Percentiles rank a stretch among this genome's conserved stretches.
phyloP scores from a whole-genome alignment of 306 rosid species.

The Herpetospermum pedunculosum region DNA sequence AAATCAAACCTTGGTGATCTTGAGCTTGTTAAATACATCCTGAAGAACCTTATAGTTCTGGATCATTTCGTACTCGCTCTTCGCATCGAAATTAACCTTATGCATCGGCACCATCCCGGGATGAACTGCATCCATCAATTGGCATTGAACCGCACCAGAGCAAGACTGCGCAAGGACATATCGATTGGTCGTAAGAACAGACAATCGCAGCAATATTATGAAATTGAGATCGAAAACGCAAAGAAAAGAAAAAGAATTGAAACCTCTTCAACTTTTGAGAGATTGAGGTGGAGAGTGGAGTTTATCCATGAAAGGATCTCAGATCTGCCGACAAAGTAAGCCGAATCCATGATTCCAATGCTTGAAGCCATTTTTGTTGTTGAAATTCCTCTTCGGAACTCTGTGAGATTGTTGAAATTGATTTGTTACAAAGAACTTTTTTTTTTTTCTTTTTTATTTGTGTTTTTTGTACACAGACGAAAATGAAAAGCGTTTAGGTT shows the following conservation, averaged over 20 bases:
- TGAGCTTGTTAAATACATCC: constrained; percentile 85
- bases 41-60: constrained; percentile 97
- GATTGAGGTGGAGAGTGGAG: constrained; percentile 74
- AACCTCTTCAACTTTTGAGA: constrained; percentile 81
- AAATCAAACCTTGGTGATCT: constrained; percentile 61
- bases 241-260: neutral
- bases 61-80: constrained; percentile 87
- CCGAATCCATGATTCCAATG: constrained; percentile 85
- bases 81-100: constrained; percentile 92
- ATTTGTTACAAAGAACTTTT: neutral
- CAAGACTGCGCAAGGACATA: constrained; percentile 34
- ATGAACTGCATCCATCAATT: constrained; percentile 76
- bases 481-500: neutral
- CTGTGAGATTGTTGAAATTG: neutral
- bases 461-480: neutral
- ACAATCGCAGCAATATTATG: neutral
- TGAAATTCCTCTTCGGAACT: neutral
- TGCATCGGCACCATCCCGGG: constrained; percentile 91
- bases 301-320: constrained; percentile 91
- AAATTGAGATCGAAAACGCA: neutral
- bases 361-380: constrained; percentile 52
- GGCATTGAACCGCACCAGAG: constrained; percentile 89
- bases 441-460: neutral
- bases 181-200: neutral
- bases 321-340: constrained; percentile 90